A percentile compares a stretch with the other conserved stretches of the same genome.
phyloP scores from a whole-genome alignment of 1,139 yeast genomes.

The Pneumocystis wakefieldiae region DNA sequence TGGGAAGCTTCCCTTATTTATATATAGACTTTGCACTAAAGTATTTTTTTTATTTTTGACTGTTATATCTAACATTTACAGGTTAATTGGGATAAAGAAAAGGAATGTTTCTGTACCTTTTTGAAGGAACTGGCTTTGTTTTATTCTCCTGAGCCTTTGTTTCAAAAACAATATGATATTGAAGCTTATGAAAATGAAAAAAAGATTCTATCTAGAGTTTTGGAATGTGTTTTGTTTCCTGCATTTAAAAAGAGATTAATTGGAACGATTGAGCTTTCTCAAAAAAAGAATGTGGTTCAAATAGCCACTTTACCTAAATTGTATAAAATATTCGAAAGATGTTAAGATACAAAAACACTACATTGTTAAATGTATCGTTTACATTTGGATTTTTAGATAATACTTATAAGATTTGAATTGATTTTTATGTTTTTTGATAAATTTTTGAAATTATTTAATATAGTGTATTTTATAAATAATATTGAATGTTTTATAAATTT shows the following conservation, averaged over 20 bases:
- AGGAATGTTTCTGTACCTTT: conserved; percentile 49
- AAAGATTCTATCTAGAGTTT: conserved; percentile 20
- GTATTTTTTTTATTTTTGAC: conserved; percentile 4
- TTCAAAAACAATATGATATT: conserved; percentile 16
- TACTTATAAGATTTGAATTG: neutral
- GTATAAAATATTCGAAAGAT: conserved; percentile 29
- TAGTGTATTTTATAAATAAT: neutral
- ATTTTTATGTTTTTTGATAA: neutral
- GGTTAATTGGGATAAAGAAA: conserved; percentile 54
- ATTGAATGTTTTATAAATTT: neutral
- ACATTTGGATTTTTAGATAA: neutral
- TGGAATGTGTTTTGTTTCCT: conserved; percentile 57
- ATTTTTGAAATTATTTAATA: neutral
- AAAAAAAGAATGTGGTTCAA: conserved; percentile 44
- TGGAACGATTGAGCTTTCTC: conserved; percentile 41
- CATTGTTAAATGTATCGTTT: neutral
- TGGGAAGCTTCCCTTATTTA: conserved; percentile 49
- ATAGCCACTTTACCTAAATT: conserved; percentile 86
- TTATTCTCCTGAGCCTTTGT: conserved; percentile 50
- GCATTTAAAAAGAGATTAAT: conserved; percentile 45
- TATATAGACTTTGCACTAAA: conserved; percentile 43
- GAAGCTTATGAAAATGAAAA: conserved; percentile 15
- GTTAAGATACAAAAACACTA: neutral
- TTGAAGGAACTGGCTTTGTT: conserved; percentile 55
- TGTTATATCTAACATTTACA: conserved; percentile 9